Percentiles rank a stretch among this genome's conserved stretches.
phyloP scores from a whole-genome alignment of 2,329 filamentous ascomycete species.

The Colletotrichum magnum region DNA sequence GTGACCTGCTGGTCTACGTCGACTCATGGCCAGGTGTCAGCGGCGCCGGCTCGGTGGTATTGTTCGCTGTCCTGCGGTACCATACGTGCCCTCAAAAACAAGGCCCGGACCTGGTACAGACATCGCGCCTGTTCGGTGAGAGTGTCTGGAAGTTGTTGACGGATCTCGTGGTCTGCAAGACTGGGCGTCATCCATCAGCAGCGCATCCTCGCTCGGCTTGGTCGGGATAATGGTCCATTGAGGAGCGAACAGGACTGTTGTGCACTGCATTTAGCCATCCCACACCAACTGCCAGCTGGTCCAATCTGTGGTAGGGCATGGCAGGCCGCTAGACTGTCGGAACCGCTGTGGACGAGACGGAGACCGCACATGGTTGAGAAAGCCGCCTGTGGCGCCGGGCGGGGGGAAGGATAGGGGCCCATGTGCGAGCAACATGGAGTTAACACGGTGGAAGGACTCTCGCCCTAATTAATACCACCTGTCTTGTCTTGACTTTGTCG shows the following conservation, averaged over 20 bases:
- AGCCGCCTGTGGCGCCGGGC: slow-evolving; percentile 29
- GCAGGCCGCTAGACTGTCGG: slow-evolving; percentile 2
- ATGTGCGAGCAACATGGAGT: background rate
- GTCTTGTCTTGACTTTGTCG: background rate
- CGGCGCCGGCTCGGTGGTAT: slow-evolving; percentile 23
- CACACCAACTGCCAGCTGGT: background rate
- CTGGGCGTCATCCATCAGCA: slow-evolving; percentile 5
- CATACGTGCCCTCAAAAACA: slow-evolving; percentile 19
- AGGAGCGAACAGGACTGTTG: background rate
- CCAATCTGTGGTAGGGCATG: slow-evolving; percentile 4
- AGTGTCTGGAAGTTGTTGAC: slow-evolving; percentile 16
- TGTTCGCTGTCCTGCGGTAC: slow-evolving; percentile 11
- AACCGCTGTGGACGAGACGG: slow-evolving; percentile 1
- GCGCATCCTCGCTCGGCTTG: slow-evolving; percentile 14
- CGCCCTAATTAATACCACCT: background rate
- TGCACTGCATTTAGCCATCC: background rate
- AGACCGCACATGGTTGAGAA: slow-evolving; percentile 10
- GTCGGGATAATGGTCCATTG: slow-evolving; percentile 15
- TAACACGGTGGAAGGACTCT: slow-evolving; percentile 11
- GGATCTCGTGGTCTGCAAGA: slow-evolving; percentile 7
- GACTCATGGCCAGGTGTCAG: background rate
- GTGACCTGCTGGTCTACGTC: slow-evolving; percentile 15
- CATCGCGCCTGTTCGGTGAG: too few relatives aligned
- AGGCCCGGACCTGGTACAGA: too few relatives aligned
- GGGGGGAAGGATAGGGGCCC: slow-evolving; percentile 3